phyloP scores from a whole-genome alignment of 1,284 basidiomycete species.

The Hypsizygus ulmarius region DNA sequence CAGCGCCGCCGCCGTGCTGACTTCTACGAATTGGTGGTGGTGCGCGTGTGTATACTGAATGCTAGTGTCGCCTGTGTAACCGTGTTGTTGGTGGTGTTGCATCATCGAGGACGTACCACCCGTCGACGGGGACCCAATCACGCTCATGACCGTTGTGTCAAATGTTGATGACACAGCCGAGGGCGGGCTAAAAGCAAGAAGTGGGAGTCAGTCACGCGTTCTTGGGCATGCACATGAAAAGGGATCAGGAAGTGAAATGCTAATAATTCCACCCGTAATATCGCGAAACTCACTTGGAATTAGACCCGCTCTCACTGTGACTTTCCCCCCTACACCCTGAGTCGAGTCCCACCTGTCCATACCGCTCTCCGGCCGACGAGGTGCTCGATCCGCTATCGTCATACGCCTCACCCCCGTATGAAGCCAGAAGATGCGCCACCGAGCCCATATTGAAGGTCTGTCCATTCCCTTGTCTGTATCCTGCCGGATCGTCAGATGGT shows the following conservation, averaged over 20 bases:
- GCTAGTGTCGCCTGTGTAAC: background rate
- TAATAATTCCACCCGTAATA: background rate
- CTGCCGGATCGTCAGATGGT: background rate
- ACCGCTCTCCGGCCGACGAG: background rate
- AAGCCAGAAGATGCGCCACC: too few species aligned
- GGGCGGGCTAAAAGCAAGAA: constrained; percentile 4
- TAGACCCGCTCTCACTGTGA: constrained; percentile 10
- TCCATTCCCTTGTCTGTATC: too few species aligned
- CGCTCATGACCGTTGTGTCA: constrained; percentile 2
- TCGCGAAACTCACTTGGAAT: background rate
- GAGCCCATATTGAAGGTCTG: too few species aligned
- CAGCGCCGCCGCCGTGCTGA: too few species aligned
- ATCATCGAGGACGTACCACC: background rate
- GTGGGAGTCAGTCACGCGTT: background rate
- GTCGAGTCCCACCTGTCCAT: background rate
- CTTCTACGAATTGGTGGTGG: too few species aligned
- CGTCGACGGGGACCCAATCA: background rate
- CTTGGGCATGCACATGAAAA: background rate
- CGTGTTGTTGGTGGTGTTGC: background rate
- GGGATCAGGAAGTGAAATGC: background rate
- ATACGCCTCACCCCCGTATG: too few species aligned
- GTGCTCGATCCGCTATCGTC: background rate
- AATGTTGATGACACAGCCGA: constrained; percentile 19
- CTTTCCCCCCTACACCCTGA: constrained; percentile 2
- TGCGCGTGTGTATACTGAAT: too few species aligned